Conservation (phyloP, 1,139 yeast species). For the Yamadazyma dushanensis region DNA sequence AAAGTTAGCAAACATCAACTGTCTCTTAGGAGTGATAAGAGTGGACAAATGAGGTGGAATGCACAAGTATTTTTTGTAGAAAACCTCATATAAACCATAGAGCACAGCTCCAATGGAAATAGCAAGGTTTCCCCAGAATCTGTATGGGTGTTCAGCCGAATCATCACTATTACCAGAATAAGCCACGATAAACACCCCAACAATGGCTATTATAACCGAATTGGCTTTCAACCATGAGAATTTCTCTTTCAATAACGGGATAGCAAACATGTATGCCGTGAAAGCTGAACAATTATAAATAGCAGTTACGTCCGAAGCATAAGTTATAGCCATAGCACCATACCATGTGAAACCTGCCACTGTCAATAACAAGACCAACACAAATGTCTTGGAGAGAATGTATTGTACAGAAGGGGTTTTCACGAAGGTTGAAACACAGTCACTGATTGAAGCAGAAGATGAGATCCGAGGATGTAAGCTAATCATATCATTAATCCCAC, state of each 20-base stretch:
- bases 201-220: slow-evolving; percentile 70
- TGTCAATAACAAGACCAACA: slow-evolving; percentile 60
- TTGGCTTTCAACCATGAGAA: slow-evolving; percentile 64
- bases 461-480: slow-evolving; percentile 45
- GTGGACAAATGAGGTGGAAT: slow-evolving; percentile 59
- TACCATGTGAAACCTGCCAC: slow-evolving; percentile 87
- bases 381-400: slow-evolving; percentile 41
- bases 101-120: slow-evolving; percentile 78
- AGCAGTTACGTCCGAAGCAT: slow-evolving; percentile 86
- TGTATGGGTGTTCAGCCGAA: slow-evolving; percentile 49
- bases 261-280: slow-evolving; percentile 83
- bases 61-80: slow-evolving; percentile 74
- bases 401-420: slow-evolving; percentile 49
- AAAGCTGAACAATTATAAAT: slow-evolving; percentile 89
- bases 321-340: slow-evolving; percentile 76
- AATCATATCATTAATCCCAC: slow-evolving; percentile 36
- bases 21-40: slow-evolving; percentile 48
- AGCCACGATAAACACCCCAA: slow-evolving; percentile 79
- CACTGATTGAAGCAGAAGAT: slow-evolving; percentile 35
- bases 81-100: slow-evolving; percentile 83
- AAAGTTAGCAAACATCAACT: slow-evolving; percentile 48
- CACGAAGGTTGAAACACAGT: slow-evolving; percentile 37
- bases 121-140: slow-evolving; percentile 69
- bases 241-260: slow-evolving; percentile 66
- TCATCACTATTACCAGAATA: slow-evolving; percentile 54